phyloP scores from a whole-genome alignment of 2,329 filamentous ascomycete species.

The Aspergillus nomiae region DNA sequence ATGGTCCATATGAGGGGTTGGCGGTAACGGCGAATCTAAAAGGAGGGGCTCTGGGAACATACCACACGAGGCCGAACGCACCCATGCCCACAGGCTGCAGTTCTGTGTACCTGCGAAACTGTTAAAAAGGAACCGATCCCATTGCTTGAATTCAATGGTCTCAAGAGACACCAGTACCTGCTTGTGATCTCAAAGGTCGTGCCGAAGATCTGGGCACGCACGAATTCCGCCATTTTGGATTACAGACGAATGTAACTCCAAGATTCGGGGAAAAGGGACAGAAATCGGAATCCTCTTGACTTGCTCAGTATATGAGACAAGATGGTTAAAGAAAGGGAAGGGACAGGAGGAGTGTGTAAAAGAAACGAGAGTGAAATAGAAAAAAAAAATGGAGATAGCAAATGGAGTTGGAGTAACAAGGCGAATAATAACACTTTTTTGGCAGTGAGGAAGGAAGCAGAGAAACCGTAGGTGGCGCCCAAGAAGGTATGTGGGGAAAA shows the following conservation, averaged over 20 bases:
- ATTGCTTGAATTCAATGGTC: not conserved
- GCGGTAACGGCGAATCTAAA: slow-evolving; percentile 12
- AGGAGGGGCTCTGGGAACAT: slow-evolving; percentile 39
- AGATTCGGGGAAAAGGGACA: slow-evolving; percentile 10
- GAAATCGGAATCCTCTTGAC: not conserved
- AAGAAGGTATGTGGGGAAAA: slow-evolving; percentile 33
- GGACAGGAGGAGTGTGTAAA: slow-evolving; percentile 11
- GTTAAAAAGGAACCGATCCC: slow-evolving; percentile 24
- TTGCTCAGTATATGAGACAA: slow-evolving; percentile 15
- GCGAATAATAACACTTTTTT: slow-evolving; percentile 7
- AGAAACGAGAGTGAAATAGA: slow-evolving; percentile 7
- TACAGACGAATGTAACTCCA: slow-evolving; percentile 17
- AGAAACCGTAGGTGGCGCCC: slow-evolving; percentile 25
- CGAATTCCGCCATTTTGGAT: slow-evolving; percentile 92
- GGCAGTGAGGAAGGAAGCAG: slow-evolving; percentile 21
- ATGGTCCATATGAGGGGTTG: slow-evolving; percentile 1
- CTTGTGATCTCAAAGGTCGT: slow-evolving; percentile 99
- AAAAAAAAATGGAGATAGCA: slow-evolving; percentile 6
- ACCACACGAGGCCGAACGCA: slow-evolving; percentile 98
- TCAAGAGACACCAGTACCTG: slow-evolving; percentile 61
- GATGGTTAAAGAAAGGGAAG: slow-evolving; percentile 9
- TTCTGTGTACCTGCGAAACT: slow-evolving; percentile 78
- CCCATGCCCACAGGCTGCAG: slow-evolving; percentile 99
- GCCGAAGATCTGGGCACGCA: slow-evolving; percentile 98
- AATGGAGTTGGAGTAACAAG: slow-evolving; percentile 3